Conservation (phyloP, 192 early-diverging fungal genomes). For the Mortierella antarctica region DNA sequence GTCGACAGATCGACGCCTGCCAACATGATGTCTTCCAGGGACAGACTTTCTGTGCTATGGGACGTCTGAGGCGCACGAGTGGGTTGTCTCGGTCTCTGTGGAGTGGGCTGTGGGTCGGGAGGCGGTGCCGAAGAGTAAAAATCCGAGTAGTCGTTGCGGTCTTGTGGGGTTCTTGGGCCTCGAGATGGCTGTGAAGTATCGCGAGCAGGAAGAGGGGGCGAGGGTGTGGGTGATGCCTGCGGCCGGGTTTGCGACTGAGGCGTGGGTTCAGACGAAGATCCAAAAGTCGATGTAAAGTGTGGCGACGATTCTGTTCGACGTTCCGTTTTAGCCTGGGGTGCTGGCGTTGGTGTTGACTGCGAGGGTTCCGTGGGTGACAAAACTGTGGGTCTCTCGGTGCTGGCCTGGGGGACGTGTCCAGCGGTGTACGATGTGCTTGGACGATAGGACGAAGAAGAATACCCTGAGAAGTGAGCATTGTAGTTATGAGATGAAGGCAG, state of each 20-base stretch:
- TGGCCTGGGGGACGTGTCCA: not conserved
- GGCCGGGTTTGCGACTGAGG: not conserved
- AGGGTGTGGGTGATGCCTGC: not conserved
- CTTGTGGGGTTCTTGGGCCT: slow-evolving; percentile 11
- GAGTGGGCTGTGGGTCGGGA: not conserved
- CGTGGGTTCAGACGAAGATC: not conserved
- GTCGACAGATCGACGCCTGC: slow-evolving; percentile 6
- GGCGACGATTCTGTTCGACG: not conserved
- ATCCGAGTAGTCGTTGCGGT: slow-evolving; percentile 16
- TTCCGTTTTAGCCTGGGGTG: slow-evolving; percentile 4
- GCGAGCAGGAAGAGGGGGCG: not conserved
- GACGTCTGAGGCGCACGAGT: slow-evolving; percentile 14
- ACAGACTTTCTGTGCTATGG: not conserved
- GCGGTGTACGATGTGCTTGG: slow-evolving; percentile 15
- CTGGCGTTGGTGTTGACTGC: not conserved
- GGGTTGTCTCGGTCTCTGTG: slow-evolving; percentile 1
- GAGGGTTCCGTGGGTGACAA: not conserved
- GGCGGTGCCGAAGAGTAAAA: not conserved
- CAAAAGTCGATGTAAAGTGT: not conserved
- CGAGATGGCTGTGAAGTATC: not conserved
- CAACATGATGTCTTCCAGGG: slow-evolving; percentile 22
- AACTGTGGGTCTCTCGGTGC: not conserved
- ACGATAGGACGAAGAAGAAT: not conserved
- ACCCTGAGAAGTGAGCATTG: not conserved
- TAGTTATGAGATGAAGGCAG: not conserved